phyloP scores from a whole-genome alignment of 306 rosid species.

The Styphnolobium japonicum region DNA sequence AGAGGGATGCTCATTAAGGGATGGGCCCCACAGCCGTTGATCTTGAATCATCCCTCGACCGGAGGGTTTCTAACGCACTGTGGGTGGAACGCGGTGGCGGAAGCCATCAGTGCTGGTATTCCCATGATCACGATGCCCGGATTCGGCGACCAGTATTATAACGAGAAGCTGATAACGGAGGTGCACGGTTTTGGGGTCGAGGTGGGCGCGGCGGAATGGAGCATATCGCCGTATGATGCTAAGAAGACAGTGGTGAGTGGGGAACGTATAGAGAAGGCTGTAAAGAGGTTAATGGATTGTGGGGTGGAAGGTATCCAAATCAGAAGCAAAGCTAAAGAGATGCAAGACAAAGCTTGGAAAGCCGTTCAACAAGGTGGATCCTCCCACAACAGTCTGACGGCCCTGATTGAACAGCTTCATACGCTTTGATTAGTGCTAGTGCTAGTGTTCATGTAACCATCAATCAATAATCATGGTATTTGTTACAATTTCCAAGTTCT shows the following conservation, averaged over 20 bases:
- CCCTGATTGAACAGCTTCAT: not conserved
- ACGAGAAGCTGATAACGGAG: conserved; percentile 29
- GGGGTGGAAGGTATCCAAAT: not conserved
- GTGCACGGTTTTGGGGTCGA: conserved; percentile 37
- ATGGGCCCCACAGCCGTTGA: conserved; percentile 33
- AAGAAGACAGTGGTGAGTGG: conserved; percentile 21
- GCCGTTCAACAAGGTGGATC: conserved; percentile 19
- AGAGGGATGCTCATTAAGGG: conserved; percentile 23
- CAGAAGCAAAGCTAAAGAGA: conserved; percentile 22
- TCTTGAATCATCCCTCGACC: conserved; percentile 4
- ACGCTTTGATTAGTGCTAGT: no score
- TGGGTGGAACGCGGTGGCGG: conserved; percentile 28
- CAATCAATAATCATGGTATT: no score
- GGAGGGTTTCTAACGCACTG: conserved; percentile 34
- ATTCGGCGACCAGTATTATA: conserved; percentile 16
- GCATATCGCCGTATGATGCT: not conserved
- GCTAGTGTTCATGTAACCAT: no score
- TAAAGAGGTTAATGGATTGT: conserved; percentile 28
- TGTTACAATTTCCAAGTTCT: no score
- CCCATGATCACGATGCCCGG: conserved; percentile 37
- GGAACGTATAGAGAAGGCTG: conserved; percentile 29
- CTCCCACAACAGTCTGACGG: not conserved
- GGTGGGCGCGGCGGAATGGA: conserved; percentile 40
- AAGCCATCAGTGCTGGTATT: conserved; percentile 24
- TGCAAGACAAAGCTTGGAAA: conserved; percentile 28